These are phyloP conservation scores for Gigaspora rosea DNA, from an alignment of 192 early-diverging fungal genomes.

Conservation along the genomic window DNA sequence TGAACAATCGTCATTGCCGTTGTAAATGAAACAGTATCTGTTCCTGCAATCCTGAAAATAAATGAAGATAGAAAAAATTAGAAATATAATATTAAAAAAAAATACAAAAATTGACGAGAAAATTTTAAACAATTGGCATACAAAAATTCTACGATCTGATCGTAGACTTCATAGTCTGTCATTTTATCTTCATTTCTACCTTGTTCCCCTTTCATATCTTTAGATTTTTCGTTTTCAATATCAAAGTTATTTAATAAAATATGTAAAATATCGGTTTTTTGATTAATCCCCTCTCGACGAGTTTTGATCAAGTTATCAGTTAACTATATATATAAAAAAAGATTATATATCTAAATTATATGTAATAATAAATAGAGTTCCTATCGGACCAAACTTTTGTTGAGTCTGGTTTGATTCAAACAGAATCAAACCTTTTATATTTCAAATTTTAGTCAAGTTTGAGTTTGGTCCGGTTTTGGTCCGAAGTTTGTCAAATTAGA, in stretches of 20 bases:
- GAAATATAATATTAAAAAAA: no score
- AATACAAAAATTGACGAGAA: no score
- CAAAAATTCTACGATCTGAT: constrained; percentile 33
- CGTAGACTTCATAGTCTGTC: constrained; percentile 34
- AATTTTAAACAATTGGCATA: no score
- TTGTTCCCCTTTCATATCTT: not conserved
- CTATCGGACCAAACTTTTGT: no score
- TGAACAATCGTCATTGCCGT: constrained; percentile 38
- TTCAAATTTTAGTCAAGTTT: no score
- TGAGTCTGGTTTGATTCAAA: no score
- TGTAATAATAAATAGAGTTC: not conserved
- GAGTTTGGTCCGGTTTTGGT: no score
- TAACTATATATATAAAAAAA: constrained; percentile 8
- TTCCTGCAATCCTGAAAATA: constrained; percentile 34
- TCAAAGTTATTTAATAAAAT: constrained; percentile 32
- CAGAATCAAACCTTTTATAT: no score
- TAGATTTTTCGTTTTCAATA: no score
- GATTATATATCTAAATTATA: not conserved
- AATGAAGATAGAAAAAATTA: no score
- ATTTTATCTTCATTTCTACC: constrained; percentile 29
- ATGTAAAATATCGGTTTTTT: constrained; percentile 42
- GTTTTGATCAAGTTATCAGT: not conserved
- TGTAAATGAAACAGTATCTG: constrained; percentile 36
- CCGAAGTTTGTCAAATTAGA: no score
- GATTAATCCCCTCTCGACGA: not conserved